These are phyloP conservation scores for Solanum commersonii DNA, from an alignment of 257 asterid species.

Conservation along the genomic window DNA sequence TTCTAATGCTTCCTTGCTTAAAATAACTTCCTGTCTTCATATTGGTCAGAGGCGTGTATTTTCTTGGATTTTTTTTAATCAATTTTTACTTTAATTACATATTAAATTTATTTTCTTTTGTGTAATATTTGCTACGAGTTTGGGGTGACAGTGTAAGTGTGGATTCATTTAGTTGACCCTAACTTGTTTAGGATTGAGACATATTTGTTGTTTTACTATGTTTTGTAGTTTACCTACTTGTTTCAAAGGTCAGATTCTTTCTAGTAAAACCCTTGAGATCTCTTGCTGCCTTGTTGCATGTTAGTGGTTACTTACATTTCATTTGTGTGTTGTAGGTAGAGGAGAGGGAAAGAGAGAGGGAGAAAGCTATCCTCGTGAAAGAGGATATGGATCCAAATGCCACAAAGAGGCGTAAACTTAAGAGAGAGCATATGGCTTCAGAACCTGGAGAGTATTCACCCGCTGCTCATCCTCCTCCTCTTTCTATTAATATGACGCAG, in stretches of 20 bases:
- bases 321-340: conserved; percentile 44
- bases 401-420: conserved; percentile 86
- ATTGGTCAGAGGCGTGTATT: not conserved
- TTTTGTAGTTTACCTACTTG: not conserved
- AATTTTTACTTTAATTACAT: not conserved
- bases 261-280: not conserved
- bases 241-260: not conserved
- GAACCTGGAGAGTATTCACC: conserved; percentile 96
- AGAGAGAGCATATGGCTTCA: conserved; percentile 69
- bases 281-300: not conserved
- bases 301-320: not conserved
- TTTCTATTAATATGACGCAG: conserved; percentile 44
- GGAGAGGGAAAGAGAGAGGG: conserved; percentile 77
- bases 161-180: not conserved
- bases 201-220: not conserved
- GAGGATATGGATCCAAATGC: conserved; percentile 72
- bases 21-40: not conserved
- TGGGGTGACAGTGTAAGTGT: not conserved
- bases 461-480: conserved; percentile 44
- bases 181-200: not conserved
- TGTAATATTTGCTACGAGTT: not conserved
- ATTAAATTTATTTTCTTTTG: not conserved
- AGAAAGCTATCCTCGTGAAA: conserved; percentile 44
- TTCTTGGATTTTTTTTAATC: not conserved
- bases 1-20: not conserved